phyloP scores from a whole-genome alignment of 2,329 filamentous ascomycete species.

The Xylaria sp. region DNA sequence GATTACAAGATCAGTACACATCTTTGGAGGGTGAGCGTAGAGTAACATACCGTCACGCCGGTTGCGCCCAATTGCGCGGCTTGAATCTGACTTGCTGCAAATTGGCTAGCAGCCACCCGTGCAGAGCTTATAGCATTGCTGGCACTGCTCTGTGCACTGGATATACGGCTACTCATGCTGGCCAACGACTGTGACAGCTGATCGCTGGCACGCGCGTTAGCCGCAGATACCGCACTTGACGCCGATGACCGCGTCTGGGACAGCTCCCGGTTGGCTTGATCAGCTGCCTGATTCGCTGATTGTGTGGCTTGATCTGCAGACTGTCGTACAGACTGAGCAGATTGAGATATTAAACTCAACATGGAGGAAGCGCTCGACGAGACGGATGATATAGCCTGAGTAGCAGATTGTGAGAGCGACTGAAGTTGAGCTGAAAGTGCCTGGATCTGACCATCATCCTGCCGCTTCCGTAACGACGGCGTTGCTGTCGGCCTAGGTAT shows the following conservation, averaged over 20 bases:
- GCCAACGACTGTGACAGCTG: constrained; percentile 35
- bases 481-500: constrained; percentile 36
- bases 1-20: background rate
- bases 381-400: constrained; percentile 38
- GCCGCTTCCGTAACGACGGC: constrained; percentile 33
- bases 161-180: constrained; percentile 41
- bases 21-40: background rate
- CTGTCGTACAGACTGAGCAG: constrained; percentile 38
- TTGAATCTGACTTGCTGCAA: constrained; percentile 41
- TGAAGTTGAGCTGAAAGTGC: constrained; percentile 40
- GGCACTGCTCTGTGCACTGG: constrained; percentile 39
- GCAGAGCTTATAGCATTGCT: constrained; percentile 54
- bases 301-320: constrained; percentile 40
- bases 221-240: constrained; percentile 38
- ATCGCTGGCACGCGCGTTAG: constrained; percentile 34
- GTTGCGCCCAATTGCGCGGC: constrained; percentile 31
- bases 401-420: constrained; percentile 40
- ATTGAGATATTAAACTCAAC: constrained; percentile 38
- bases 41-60: constrained; percentile 29
- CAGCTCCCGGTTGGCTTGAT: constrained; percentile 38
- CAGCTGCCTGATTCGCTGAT: constrained; percentile 38
- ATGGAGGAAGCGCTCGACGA: constrained; percentile 40
- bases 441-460: constrained; percentile 40
- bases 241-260: constrained; percentile 41
- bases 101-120: constrained; percentile 57